Evolutionary conservation across 176 grass and related monocot species (phyloP).

Genomic region (Phyllostachys edulis): DNA sequence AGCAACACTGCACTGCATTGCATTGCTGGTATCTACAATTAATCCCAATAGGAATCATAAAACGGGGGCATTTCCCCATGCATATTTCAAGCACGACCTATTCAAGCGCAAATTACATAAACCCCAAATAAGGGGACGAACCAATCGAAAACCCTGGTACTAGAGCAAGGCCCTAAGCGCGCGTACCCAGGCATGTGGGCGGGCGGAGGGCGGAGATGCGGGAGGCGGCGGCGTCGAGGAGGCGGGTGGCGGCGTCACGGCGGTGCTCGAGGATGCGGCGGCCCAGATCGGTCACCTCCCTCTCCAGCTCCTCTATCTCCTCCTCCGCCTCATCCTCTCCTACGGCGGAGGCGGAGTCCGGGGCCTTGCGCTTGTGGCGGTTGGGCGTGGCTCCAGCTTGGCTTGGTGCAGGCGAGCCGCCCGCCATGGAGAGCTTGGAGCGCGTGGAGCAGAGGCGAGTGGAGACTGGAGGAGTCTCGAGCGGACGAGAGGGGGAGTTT

Average conservation of each 20-base stretch:
- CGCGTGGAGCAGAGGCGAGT: neutral
- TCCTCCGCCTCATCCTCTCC: conserved; percentile 28
- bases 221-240: conserved; percentile 1
- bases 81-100: neutral
- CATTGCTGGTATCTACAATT: neutral
- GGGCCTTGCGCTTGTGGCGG: conserved; percentile 48
- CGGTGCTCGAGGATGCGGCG: conserved; percentile 50
- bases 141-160: conserved; percentile 31
- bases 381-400: neutral
- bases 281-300: conserved; percentile 54
- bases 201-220: conserved; percentile 36
- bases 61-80: neutral
- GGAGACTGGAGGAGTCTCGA: neutral
- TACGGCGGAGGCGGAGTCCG: neutral
- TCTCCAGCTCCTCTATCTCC: conserved; percentile 48
- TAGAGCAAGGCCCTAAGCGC: neutral
- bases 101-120: neutral
- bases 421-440: conserved; percentile 38
- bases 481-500: too few relatives aligned
- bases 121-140: neutral
- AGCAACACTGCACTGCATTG: neutral
- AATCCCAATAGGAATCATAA: neutral
- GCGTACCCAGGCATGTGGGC: conserved; percentile 23
- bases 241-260: conserved; percentile 23
- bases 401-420: neutral